A percentile compares a stretch with the other conserved stretches of the same genome.
These are phyloP conservation scores for Parastagonospora nodorum DNA, from an alignment of 2,329 filamentous ascomycete genomes.

Conservation along the genomic window DNA sequence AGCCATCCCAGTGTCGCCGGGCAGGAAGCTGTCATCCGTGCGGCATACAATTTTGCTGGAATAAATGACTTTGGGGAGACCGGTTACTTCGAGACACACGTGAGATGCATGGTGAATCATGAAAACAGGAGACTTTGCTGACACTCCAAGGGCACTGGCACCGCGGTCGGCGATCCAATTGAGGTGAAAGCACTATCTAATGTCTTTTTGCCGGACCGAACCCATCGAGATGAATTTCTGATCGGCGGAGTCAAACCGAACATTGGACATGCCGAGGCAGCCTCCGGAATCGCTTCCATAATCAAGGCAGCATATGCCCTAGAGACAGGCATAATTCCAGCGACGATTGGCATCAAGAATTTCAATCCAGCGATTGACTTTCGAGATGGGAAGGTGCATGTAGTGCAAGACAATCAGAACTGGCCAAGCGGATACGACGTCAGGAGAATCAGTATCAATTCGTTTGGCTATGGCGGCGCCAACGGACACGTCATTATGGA, in stretches of 20 bases:
- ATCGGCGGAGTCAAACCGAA: constrained; percentile 37
- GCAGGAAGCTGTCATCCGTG: constrained; percentile 25
- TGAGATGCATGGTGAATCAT: too few species aligned
- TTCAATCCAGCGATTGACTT: constrained; percentile 17
- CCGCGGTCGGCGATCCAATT: constrained; percentile 33
- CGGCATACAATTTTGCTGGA: constrained; percentile 20
- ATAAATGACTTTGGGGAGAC: constrained; percentile 6
- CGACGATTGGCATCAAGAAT: constrained; percentile 21
- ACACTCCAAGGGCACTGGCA: too few species aligned
- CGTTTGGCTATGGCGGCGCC: constrained; percentile 17
- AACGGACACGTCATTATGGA: constrained; percentile 18
- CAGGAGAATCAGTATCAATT: constrained; percentile 10
- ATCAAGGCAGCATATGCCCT: constrained; percentile 33
- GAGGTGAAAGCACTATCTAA: constrained; percentile 22
- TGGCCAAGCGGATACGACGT: constrained; percentile 8
- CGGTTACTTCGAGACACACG: constrained; percentile 27
- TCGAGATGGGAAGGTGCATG: not conserved
- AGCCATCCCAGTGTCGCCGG: constrained; percentile 16
- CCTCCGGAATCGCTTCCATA: constrained; percentile 27
- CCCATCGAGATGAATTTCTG: constrained; percentile 6
- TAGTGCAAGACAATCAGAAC: constrained; percentile 4
- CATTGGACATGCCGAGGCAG: constrained; percentile 38
- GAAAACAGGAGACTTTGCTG: too few species aligned
- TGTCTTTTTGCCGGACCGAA: constrained; percentile 9
- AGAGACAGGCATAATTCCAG: constrained; percentile 31